These are phyloP conservation scores for Diversispora eburnea DNA, from an alignment of 192 early-diverging fungal species.

Conservation along the genomic window DNA sequence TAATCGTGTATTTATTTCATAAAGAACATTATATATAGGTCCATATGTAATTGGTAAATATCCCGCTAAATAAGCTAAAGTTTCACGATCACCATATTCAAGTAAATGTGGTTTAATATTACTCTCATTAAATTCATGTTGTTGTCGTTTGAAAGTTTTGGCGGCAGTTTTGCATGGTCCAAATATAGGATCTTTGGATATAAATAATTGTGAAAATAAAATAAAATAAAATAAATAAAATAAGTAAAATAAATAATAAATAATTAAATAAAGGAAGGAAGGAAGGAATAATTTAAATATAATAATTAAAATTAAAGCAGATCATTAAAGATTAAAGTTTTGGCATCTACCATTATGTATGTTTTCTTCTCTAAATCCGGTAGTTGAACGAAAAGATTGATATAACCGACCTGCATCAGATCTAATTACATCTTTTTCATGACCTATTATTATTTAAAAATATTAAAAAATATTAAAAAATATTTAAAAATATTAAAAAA, in stretches of 20 bases:
- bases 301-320: not conserved
- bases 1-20: constrained; percentile 58
- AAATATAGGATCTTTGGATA: constrained; percentile 7
- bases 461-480: not conserved
- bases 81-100: constrained; percentile 67
- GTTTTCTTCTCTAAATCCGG: constrained; percentile 15
- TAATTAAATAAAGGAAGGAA: too few species aligned
- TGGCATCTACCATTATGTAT: not conserved
- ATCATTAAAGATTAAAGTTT: not conserved
- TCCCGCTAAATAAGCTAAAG: constrained; percentile 67
- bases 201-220: not conserved
- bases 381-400: constrained; percentile 50
- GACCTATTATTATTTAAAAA: constrained; percentile 15
- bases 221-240: not conserved
- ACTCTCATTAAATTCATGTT: constrained; percentile 25
- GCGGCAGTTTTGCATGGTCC: constrained; percentile 4
- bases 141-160: not conserved
- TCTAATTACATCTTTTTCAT: constrained; percentile 46
- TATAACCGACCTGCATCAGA: constrained; percentile 51
- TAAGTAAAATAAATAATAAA: not conserved
- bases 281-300: not conserved
- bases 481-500: too few species aligned
- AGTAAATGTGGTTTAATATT: constrained; percentile 57
- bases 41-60: constrained; percentile 63
- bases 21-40: constrained; percentile 63